Base-by-base conservation (phyloP, 2,329 filamentous ascomycete species). In the Colletotrichum tamarilloi region DNA sequence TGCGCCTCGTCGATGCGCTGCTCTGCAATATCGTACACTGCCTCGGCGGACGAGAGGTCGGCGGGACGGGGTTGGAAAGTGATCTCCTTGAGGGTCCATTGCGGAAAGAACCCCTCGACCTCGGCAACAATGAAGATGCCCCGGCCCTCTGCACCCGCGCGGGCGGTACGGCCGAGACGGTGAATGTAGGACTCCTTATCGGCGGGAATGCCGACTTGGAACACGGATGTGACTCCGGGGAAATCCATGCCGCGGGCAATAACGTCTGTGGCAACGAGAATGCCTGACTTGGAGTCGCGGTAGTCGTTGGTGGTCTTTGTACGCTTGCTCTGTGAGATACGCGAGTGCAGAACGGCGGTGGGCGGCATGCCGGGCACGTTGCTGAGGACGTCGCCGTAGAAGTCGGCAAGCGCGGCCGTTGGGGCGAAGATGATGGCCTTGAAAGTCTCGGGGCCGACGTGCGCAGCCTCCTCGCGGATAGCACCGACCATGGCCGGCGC, bases 361-460 rank as follows among this genome's bases (percentile, higher is more conserved):
- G 82, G 78, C 0, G 87, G 84, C 46, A 88, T 76, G 12, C 82
- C 84, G 2, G 82, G 77, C 24, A 85, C 76, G 24, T 77, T 75
- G 30, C 79, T 80, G 4, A 90, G 83, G 24, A 90, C 68, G 16
- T 85, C 78, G 26, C 85, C 83, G 77, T 90, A 88, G 60, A 90
- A 85, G 53, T 86, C 87, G 5, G 87, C 87, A 1, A 86, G 83
- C 2, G 84, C 85, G 3, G 89, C 88, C 0, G 89, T 90, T 67
- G 92, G 92, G 76, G 93, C 93, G 83, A 96, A 97, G 46, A 96
- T 84, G 76, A 97, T 95, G 35, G 93, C 93, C 84, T 97, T 97
- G 89, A 97, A 95, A 1, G 88, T 86, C 6, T 84, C 81, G 12
- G 80, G 77, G 62, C 80, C 79, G 4, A 80, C 77, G 22, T 68